These are phyloP conservation scores for Pancytospora philotis DNA, from an alignment of 371 early-diverging fungal species.

Conservation along the genomic window DNA sequence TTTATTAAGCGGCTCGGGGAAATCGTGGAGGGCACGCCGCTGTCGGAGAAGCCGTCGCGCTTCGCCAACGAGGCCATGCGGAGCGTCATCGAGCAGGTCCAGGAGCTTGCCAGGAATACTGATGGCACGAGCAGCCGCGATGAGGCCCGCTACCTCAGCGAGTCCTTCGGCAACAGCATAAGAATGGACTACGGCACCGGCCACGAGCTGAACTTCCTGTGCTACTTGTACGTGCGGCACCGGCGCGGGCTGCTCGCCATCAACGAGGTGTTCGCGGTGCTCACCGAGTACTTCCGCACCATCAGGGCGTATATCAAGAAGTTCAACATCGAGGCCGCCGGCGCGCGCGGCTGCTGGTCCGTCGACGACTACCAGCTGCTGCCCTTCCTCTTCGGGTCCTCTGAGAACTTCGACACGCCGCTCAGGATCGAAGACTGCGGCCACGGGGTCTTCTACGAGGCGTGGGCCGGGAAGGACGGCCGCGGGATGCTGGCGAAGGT, in stretches of 20 bases:
- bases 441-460: conserved; percentile 11
- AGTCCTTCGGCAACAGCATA: conserved; percentile 80
- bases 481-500: conserved; percentile 16
- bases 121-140: conserved; percentile 5
- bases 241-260: neutral
- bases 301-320: conserved; percentile 74
- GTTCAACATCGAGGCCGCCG: conserved; percentile 94
- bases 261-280: conserved; percentile 60
- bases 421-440: conserved; percentile 3
- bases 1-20: neutral
- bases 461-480: conserved; percentile 10
- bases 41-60: conserved; percentile 14
- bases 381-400: conserved; percentile 82
- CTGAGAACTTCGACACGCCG: conserved; percentile 62
- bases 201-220: conserved; percentile 87
- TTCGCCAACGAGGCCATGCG: conserved; percentile 41
- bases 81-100: conserved; percentile 8
- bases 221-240: conserved; percentile 65
- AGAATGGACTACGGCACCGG: conserved; percentile 98
- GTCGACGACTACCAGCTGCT: conserved; percentile 92
- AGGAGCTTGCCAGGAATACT: neutral
- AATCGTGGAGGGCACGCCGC: conserved; percentile 16
- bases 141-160: conserved; percentile 67
- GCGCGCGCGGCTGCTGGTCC: conserved; percentile 95
- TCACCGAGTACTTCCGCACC: conserved; percentile 73